Conservation (phyloP, 108 stramenopile genomes). For the Parmales sp. region DNA sequence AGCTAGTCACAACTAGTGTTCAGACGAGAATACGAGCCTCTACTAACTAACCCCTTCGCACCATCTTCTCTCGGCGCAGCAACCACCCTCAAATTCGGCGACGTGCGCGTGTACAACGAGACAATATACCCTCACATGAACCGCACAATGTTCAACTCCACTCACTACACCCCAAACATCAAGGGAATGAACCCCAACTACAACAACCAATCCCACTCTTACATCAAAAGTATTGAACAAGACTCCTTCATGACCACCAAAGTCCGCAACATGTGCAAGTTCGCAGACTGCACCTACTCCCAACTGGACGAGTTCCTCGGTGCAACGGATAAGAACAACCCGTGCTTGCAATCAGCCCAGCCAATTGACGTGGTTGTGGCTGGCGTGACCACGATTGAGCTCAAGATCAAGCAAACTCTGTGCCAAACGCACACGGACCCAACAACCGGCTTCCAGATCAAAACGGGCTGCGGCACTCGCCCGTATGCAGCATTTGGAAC, state of each 20-base stretch:
- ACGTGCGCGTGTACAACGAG: too few species aligned
- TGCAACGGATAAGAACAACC: neutral
- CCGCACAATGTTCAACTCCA: too few species aligned
- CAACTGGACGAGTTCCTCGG: too few species aligned
- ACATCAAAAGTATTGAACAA: too few species aligned
- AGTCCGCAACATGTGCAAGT: slow-evolving; percentile 2
- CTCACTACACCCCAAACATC: too few species aligned
- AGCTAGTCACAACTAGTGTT: too few species aligned
- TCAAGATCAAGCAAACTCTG: neutral
- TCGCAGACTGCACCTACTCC: neutral
- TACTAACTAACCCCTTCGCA: neutral
- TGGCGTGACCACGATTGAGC: neutral
- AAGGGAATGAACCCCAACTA: too few species aligned
- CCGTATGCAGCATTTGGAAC: neutral
- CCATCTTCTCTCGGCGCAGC: neutral
- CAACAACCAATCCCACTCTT: too few species aligned
- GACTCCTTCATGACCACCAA: neutral
- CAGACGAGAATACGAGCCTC: neutral
- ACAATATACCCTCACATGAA: too few species aligned
- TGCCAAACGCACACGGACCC: neutral
- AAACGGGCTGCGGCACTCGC: neutral
- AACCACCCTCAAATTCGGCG: too few species aligned
- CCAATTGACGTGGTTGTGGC: slow-evolving; percentile 4
- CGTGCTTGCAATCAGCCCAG: neutral
- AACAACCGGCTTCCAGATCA: neutral